Base-by-base conservation (phyloP, 805 yeast species). In the Starmerella apicola region DNA sequence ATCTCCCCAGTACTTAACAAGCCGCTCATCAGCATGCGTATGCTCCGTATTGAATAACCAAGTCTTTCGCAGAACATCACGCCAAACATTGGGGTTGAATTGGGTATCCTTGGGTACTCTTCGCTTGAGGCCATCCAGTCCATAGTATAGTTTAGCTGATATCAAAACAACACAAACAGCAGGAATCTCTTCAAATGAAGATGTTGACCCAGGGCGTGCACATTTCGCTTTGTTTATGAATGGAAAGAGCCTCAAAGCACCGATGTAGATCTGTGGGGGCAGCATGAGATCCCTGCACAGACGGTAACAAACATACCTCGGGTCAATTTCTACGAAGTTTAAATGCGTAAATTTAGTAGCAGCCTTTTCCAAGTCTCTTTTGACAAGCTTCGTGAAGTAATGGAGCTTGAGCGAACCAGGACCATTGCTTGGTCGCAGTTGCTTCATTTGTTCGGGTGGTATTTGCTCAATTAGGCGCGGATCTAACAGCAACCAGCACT, bases 1-100 rank as follows among this genome's bases (percentile, higher is more conserved):
- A n/a, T 67, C 66, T 31, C 64, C 59, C 78, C 83, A 74, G 12
- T 57, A 53, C 9, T 65, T 36, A 3, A 76, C 51, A 13, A 66
- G 66, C 5, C 55, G 40, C 8, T 60, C 59, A 2, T 55, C 51
- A 1, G 61, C 54, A 2, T 52, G 55, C 1, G 53, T 42, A 6
- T 42, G 31, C 22, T 44, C 41, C 24, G 58, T 44, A 32, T 50
- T 50, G 12, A 50, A 42, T 12, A 44, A 31, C 53, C 57, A 55
- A 4, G 50, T 20, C 34, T 54, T 56, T 10, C 54, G 50, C 29
- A 56, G 39, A 44, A 54, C 34, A 27, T 52, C 61, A 10, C 41
- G 34, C 72, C 70, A 68, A 1, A 51, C 41, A 25, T 27, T 45
- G 50, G 37, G 55, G 48, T 56, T 51, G 19, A 44, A 32, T 18